Percentiles rank a stretch among this genome's conserved stretches.
Conservation (phyloP, 2,329 filamentous ascomycete species). For the Fusarium subtropicale region DNA sequence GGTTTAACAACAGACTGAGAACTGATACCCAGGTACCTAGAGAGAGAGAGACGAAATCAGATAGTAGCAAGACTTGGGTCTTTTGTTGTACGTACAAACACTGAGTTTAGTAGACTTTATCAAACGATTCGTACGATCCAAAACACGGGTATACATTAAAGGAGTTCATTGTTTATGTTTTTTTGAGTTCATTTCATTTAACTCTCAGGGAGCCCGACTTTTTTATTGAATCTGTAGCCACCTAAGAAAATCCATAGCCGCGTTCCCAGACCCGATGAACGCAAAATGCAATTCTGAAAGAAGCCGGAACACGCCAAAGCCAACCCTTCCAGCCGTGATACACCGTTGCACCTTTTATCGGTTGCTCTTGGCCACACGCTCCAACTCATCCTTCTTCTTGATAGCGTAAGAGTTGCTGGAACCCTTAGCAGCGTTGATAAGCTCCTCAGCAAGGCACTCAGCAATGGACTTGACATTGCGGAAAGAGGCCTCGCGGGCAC, state of each 20-base stretch:
- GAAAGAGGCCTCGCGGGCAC: conserved; percentile 98
- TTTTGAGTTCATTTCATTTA: conserved; percentile 50
- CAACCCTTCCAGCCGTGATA: conserved; percentile 54
- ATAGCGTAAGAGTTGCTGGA: conserved; percentile 99
- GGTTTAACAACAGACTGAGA: conserved; percentile 5
- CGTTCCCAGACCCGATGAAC: conserved; percentile 60
- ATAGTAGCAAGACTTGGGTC: neutral
- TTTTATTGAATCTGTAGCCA: conserved; percentile 59
- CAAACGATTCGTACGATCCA: neutral
- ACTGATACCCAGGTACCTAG: neutral
- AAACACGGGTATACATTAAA: conserved; percentile 15
- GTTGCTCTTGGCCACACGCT: conserved; percentile 99
- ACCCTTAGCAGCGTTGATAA: conserved; percentile 99
- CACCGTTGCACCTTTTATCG: conserved; percentile 76
- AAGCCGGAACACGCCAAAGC: conserved; percentile 60
- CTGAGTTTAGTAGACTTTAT: neutral
- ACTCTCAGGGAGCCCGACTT: conserved; percentile 56
- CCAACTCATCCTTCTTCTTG: conserved; percentile 99
- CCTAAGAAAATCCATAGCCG: conserved; percentile 58
- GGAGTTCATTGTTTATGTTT: conserved; percentile 13
- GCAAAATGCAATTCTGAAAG: conserved; percentile 62
- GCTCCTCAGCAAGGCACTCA: conserved; percentile 99
- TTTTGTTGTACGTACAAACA: neutral
- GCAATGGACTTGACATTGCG: conserved; percentile 99
- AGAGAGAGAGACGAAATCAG: neutral